A percentile compares a stretch with the other conserved stretches of the same genome.
Evolutionary conservation across 1,139 yeast species (phyloP).

Genomic region (Geotrichum fermentans): DNA sequence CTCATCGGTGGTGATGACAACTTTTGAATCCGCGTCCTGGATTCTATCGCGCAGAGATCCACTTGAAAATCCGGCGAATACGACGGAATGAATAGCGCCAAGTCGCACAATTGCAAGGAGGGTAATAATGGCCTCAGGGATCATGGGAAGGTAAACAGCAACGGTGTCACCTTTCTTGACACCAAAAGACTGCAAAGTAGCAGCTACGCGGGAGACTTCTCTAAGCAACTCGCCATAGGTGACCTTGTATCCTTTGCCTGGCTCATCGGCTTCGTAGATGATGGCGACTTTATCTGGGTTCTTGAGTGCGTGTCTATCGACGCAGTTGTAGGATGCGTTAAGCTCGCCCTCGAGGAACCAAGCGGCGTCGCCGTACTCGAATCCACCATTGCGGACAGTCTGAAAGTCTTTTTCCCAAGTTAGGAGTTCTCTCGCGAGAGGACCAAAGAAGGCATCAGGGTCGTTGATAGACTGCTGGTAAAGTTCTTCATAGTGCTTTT

Average conservation of each 20-base stretch:
- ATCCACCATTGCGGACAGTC: conserved; percentile 51
- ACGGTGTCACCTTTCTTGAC: conserved; percentile 80
- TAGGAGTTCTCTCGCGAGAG: conserved; percentile 52
- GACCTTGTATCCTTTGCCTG: conserved; percentile 55
- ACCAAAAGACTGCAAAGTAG: conserved; percentile 42
- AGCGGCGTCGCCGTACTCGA: conserved; percentile 60
- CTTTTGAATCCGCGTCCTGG: conserved; percentile 65
- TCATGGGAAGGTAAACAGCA: conserved; percentile 83
- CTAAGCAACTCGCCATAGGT: conserved; percentile 69
- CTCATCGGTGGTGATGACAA: conserved; percentile 77
- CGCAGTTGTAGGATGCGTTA: conserved; percentile 73
- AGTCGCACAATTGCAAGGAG: conserved; percentile 69
- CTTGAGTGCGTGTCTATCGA: conserved; percentile 72
- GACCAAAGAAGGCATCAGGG: conserved; percentile 62
- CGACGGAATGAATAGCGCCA: conserved; percentile 80
- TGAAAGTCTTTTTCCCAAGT: conserved; percentile 64
- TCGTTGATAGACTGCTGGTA: conserved; percentile 64
- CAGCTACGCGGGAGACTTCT: conserved; percentile 58
- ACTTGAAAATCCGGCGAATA: conserved; percentile 78
- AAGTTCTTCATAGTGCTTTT: conserved; percentile 54
- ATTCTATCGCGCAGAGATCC: conserved; percentile 73
- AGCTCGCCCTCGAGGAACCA: conserved; percentile 77
- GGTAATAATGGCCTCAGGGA: conserved; percentile 72
- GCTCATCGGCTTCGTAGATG: conserved; percentile 76
- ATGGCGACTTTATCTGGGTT: conserved; percentile 73